A percentile compares a stretch with the other conserved stretches of the same genome.
phyloP scores from a whole-genome alignment of 768 basidiomycete genomes.

The Russula vinacea region DNA sequence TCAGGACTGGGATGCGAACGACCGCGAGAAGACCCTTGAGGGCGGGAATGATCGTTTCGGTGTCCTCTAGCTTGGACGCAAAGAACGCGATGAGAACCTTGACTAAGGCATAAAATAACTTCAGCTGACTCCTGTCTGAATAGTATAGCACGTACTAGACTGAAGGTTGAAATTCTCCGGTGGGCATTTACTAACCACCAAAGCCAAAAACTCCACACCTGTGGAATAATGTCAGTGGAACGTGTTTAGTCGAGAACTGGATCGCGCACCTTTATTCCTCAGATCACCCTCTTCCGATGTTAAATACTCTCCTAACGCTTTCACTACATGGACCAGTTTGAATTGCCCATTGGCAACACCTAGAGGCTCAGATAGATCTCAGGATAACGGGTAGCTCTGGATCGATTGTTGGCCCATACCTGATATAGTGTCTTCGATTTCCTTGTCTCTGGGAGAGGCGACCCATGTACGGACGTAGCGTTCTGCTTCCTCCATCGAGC shows the following conservation, averaged over 20 bases:
- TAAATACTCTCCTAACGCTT: slow-evolving; percentile 81
- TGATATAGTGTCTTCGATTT: slow-evolving; percentile 32
- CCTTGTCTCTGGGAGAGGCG: slow-evolving; percentile 32
- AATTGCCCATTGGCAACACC: slow-evolving; percentile 53
- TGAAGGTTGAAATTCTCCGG: slow-evolving; percentile 68
- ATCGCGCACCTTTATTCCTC: slow-evolving; percentile 67
- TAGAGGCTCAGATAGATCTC: slow-evolving; percentile 33
- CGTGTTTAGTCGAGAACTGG: background rate
- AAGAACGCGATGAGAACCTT: slow-evolving; percentile 82
- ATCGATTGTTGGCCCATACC: slow-evolving; percentile 25
- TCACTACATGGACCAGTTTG: slow-evolving; percentile 75
- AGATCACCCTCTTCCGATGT: slow-evolving; percentile 79
- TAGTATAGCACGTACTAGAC: slow-evolving; percentile 54
- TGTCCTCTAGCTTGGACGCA: slow-evolving; percentile 81
- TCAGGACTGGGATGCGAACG: slow-evolving; percentile 58
- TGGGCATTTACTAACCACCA: slow-evolving; percentile 61
- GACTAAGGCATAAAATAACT: slow-evolving; percentile 47
- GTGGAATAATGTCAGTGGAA: background rate
- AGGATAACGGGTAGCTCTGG: slow-evolving; percentile 1
- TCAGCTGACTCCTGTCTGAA: background rate
- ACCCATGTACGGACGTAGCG: slow-evolving; percentile 35
- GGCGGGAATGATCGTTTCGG: slow-evolving; percentile 78
- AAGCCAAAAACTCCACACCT: slow-evolving; percentile 86
- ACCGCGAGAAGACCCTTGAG: slow-evolving; percentile 72
- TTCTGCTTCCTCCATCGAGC: slow-evolving; percentile 34